Conservation (phyloP, 371 early-diverging fungal species). For the Smittium culicis region DNA sequence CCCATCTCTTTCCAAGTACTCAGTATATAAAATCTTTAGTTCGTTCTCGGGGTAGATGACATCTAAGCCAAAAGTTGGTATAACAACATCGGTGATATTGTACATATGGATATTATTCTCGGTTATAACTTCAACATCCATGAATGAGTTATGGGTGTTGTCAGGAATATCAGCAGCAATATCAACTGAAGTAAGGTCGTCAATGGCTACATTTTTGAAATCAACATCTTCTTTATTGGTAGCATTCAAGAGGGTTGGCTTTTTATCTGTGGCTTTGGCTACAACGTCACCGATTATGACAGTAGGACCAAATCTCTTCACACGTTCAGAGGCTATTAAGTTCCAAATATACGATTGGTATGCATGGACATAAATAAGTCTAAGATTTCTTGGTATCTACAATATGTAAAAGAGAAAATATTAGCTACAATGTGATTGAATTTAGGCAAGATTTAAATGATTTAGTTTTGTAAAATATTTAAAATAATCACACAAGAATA, state of each 20-base stretch:
- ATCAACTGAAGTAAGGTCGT: background rate
- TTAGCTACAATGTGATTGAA: no score
- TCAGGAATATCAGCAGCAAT: constrained; percentile 4
- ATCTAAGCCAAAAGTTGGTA: constrained; percentile 74
- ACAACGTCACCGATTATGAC: constrained; percentile 84
- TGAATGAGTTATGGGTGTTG: constrained; percentile 11
- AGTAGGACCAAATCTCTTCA: constrained; percentile 48
- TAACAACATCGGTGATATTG: constrained; percentile 71
- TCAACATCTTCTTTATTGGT: background rate
- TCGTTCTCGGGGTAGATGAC: constrained; percentile 68
- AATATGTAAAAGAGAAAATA: no score
- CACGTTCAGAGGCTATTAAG: constrained; percentile 59
- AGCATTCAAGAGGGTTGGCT: constrained; percentile 14
- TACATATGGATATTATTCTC: constrained; percentile 52
- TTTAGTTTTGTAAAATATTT: no score
- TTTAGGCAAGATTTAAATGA: no score
- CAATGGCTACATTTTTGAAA: constrained; percentile 18
- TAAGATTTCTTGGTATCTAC: constrained; percentile 64
- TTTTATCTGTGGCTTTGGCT: constrained; percentile 11
- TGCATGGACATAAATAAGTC: constrained; percentile 90
- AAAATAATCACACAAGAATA: no score
- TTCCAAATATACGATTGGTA: constrained; percentile 98
- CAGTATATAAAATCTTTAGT: constrained; percentile 44
- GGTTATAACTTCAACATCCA: constrained; percentile 34
- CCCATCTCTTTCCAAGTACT: constrained; percentile 52